These are phyloP conservation scores for Xanthoconium separans DNA, from an alignment of 1,284 basidiomycete genomes.

Conservation along the genomic window DNA sequence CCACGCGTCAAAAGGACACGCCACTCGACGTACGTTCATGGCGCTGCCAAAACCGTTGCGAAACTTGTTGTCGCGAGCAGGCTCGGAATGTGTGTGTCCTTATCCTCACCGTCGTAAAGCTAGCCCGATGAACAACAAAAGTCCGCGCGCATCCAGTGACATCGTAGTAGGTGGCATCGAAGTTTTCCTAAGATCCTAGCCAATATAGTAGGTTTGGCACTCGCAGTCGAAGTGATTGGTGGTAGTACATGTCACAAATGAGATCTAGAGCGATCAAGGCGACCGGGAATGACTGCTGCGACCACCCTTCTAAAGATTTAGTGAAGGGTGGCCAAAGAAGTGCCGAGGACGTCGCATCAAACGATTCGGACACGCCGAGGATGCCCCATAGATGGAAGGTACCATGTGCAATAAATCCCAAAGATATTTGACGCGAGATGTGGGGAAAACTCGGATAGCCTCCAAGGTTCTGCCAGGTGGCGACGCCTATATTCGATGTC, in stretches of 20 bases:
- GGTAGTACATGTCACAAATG: background rate
- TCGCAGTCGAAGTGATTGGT: constrained; percentile 4
- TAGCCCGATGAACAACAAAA: no score
- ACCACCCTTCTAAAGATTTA: background rate
- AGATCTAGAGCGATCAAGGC: constrained; percentile 9
- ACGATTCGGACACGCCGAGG: background rate
- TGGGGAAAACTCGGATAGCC: background rate
- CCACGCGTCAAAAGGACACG: no score
- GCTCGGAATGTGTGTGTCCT: no score
- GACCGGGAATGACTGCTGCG: background rate
- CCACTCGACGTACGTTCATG: no score
- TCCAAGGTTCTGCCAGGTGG: background rate
- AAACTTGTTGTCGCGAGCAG: no score
- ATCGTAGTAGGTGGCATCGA: no score
- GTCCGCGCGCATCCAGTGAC: no score
- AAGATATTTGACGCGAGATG: constrained; percentile 1
- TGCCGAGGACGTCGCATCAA: constrained; percentile 23
- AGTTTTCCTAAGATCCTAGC: no score
- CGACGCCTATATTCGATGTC: background rate
- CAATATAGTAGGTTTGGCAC: background rate
- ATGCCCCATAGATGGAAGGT: background rate
- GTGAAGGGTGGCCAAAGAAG: constrained; percentile 1
- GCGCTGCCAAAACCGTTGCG: no score
- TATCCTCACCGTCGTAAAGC: no score
- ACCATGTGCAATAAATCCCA: constrained; percentile 8